phyloP scores from a whole-genome alignment of 2,329 filamentous ascomycete species.

The Venturia effusa region DNA sequence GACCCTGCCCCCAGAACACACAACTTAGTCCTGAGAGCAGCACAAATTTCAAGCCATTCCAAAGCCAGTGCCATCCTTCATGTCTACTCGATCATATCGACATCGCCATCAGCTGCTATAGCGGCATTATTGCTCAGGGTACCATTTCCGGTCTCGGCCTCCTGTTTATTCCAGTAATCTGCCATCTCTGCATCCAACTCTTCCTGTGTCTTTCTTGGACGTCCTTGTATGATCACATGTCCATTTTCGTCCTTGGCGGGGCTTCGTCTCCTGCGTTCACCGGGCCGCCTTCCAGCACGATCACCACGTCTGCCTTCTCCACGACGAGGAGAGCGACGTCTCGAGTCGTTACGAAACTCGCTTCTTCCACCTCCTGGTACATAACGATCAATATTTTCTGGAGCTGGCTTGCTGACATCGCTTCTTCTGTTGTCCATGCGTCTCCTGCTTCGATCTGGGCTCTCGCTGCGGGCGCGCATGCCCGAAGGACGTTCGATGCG shows the following conservation, averaged over 20 bases:
- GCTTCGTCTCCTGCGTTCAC: conserved; percentile 7
- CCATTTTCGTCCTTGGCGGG: conserved; percentile 36
- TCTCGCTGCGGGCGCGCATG: conserved; percentile 36
- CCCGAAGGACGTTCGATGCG: conserved; percentile 39
- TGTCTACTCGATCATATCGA: conserved; percentile 12
- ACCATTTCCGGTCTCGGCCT: conserved; percentile 2
- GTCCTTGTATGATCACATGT: conserved; percentile 25
- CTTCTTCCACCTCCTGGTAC: conserved; percentile 45
- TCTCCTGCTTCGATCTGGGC: conserved; percentile 19
- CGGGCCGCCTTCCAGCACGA: conserved; percentile 21
- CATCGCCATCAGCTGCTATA: conserved; percentile 10
- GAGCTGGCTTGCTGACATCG: conserved; percentile 43
- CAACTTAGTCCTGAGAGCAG: background rate
- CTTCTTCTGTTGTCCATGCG: conserved; percentile 38
- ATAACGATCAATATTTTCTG: conserved; percentile 68
- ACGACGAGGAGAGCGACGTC: conserved; percentile 45
- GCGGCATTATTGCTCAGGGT: background rate
- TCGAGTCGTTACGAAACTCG: conserved; percentile 24
- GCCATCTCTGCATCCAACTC: conserved; percentile 96
- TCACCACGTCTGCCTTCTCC: conserved; percentile 31
- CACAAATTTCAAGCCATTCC: background rate
- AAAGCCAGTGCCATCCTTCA: background rate
- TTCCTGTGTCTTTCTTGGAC: conserved; percentile 76
- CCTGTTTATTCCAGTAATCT: conserved; percentile 60
- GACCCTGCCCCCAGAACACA: background rate